These are phyloP conservation scores for Trichophyton schoenleinii DNA, from an alignment of 2,329 filamentous ascomycete genomes.

Conservation along the genomic window DNA sequence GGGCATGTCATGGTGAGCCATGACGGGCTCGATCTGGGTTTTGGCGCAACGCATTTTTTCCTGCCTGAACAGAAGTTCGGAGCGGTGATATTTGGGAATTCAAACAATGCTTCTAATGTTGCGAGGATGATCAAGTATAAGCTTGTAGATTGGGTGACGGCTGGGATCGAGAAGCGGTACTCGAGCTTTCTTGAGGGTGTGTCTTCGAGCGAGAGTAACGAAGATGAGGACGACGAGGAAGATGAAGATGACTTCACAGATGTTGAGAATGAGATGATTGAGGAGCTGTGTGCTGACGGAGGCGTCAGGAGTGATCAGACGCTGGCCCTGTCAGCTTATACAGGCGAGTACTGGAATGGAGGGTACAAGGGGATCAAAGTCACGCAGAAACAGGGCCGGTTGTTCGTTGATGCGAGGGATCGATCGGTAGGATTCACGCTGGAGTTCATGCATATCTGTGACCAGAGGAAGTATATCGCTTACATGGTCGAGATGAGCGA, in stretches of 20 bases:
- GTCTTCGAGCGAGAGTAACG: background rate
- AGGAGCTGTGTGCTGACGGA: background rate
- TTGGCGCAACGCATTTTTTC: background rate
- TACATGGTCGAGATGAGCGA: constrained; percentile 14
- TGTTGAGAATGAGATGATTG: background rate
- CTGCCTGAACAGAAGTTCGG: background rate
- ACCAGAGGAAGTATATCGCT: constrained; percentile 19
- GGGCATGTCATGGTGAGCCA: constrained; percentile 8
- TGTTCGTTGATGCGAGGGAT: constrained; percentile 25
- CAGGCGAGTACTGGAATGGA: background rate
- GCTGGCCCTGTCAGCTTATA: background rate
- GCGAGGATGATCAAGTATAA: background rate
- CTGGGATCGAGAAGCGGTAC: constrained; percentile 3
- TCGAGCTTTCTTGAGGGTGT: background rate
- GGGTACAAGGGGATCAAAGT: constrained; percentile 20
- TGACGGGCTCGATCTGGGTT: background rate
- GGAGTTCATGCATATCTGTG: constrained; percentile 21
- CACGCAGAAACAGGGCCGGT: constrained; percentile 15
- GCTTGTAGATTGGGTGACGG: constrained; percentile 18
- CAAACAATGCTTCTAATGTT: background rate
- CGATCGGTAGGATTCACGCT: constrained; percentile 22
- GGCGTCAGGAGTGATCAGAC: background rate
- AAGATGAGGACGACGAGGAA: background rate
- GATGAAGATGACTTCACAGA: background rate
- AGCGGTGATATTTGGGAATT: background rate